Base-by-base conservation (phyloP, 352 stramenopile species). In the Phytophthora constricta region DNA sequence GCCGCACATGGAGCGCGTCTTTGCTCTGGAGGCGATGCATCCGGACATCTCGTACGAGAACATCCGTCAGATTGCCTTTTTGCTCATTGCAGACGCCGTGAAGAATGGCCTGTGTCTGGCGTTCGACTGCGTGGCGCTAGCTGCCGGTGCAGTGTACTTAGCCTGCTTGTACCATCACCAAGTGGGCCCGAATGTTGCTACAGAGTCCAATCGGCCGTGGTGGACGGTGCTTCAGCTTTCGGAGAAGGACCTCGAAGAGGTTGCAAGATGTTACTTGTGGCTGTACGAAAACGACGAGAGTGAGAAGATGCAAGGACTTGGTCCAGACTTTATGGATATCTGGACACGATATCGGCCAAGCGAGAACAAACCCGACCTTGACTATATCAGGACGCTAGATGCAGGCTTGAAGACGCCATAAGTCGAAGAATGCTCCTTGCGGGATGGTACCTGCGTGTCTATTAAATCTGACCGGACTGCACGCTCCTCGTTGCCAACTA, bases 91-190 rank as follows among this genome's bases (percentile, higher is more conserved):
- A 0, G 87, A 95, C 37, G 80, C 83, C 10, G 47, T 93, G 23
- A 88, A 88, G 52, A 83, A 67, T 50, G 77, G 70, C 0, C 54
- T 90, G 17, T 79, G 72, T 19, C 54, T 94, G 26, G 79, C 83
- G 3, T 91, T 91, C 45, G 70, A 82, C 46, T 72, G 68, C 17
- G 28, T 72, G 11, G 69, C 87, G 19, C 60, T 95, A 17, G 87
- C 83, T 49, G 75, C 77, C 2, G 87, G 79, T 2, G 83, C 82
- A 48, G 81, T 93, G 28, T 95, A 95, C 46, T 48, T 95, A 9
- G 74, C 79, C 4, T 94, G 84, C 62, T 62, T 91, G 33, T 90
- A 89, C 61, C 74, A 69, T n/a, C 65, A 77, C 27, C 74, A 84
- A 41, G 76, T 90, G 17, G 72, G 64, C 4, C 59, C 67, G 14